Conservation (phyloP, 169 alveolate genomes). For the Cryptosporidium tyzzeri region DNA sequence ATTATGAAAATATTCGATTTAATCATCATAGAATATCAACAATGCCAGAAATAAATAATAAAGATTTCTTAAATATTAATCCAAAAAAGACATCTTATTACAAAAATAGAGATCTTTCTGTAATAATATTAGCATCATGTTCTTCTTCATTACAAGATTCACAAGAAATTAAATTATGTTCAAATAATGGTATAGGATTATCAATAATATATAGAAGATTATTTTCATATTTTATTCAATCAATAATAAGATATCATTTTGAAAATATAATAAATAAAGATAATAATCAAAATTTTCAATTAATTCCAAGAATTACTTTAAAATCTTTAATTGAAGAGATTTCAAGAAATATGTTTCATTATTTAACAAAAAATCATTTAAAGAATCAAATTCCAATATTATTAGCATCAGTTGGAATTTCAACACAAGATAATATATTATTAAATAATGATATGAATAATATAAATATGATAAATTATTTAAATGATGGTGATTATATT, state of each 20-base stretch:
- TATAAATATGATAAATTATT: background rate
- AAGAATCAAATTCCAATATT: conserved; percentile 35
- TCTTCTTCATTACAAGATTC: conserved; percentile 1
- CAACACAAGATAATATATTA: background rate
- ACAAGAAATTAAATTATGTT: conserved; percentile 49
- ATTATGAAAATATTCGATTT: background rate
- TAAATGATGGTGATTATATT: background rate
- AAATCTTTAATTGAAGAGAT: conserved; percentile 29
- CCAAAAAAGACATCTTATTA: background rate
- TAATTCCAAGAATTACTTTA: conserved; percentile 21
- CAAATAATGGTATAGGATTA: conserved; percentile 51
- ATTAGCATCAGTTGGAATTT: conserved; percentile 26
- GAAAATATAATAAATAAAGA: background rate
- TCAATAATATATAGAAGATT: conserved; percentile 67
- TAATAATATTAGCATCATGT: conserved; percentile 38
- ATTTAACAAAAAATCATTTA: background rate
- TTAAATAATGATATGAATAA: background rate
- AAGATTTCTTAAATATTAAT: background rate
- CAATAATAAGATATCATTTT: conserved; percentile 11
- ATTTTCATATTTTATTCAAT: conserved; percentile 56
- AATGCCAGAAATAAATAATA: background rate
- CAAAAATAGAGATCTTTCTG: conserved; percentile 6
- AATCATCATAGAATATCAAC: conserved; percentile 12
- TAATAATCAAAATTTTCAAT: background rate
- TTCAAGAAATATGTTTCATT: conserved; percentile 7